Conservation (phyloP, 2,329 filamentous ascomycete genomes). For the Aspergillus fumigatiaffinis region DNA sequence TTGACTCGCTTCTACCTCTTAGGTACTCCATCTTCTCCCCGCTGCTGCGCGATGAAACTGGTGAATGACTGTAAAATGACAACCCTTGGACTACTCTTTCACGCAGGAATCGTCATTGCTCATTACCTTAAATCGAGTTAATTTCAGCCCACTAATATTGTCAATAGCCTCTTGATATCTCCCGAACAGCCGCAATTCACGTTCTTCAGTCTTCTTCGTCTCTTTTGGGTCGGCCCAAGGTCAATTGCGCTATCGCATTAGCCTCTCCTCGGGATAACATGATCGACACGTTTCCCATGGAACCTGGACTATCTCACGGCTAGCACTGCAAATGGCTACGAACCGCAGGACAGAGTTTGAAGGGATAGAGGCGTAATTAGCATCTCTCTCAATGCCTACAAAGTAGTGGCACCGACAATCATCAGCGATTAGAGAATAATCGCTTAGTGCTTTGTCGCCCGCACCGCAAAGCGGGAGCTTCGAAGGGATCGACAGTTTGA, state of each 20-base stretch:
- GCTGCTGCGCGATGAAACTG: background rate
- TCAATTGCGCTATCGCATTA: background rate
- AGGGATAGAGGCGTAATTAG: too few relatives aligned
- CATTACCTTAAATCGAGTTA: background rate
- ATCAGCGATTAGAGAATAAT: background rate
- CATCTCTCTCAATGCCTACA: background rate
- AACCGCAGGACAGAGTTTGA: background rate
- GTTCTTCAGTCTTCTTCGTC: background rate
- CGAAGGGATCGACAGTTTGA: background rate
- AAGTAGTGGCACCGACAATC: background rate
- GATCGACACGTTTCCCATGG: background rate
- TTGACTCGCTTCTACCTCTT: too few relatives aligned
- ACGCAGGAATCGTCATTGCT: background rate
- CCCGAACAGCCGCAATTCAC: background rate
- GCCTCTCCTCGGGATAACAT: background rate
- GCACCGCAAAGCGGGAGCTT: background rate
- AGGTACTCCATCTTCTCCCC: background rate
- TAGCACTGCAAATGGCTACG: background rate
- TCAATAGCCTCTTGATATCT: background rate
- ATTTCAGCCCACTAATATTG: background rate
- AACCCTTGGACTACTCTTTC: background rate
- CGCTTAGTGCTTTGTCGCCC: background rate
- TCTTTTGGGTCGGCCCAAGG: background rate
- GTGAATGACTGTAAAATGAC: too few relatives aligned
- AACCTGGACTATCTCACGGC: background rate